These are phyloP conservation scores for Sporobolomyces pararoseus DNA, from an alignment of 768 basidiomycete species.

Conservation along the genomic window DNA sequence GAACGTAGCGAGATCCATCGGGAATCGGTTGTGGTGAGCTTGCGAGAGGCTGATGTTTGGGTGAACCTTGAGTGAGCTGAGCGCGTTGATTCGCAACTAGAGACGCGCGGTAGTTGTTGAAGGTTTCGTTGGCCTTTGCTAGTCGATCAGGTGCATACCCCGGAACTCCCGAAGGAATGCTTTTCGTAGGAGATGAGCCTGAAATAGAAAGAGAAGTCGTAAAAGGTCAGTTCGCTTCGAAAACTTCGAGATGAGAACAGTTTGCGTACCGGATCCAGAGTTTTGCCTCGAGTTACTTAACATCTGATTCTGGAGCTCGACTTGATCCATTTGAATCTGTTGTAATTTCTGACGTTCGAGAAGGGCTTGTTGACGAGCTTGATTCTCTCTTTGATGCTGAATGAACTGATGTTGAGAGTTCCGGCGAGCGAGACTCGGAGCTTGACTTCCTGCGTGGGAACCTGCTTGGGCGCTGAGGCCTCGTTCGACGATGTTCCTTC, in stretches of 20 bases:
- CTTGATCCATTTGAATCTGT: conserved; percentile 1
- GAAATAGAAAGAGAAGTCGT: neutral
- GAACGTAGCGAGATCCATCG: conserved; percentile 3
- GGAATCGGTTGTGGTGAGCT: neutral
- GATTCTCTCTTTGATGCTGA: conserved; percentile 3
- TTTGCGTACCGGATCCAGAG: neutral
- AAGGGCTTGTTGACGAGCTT: neutral
- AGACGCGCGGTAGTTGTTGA: neutral
- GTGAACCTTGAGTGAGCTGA: neutral
- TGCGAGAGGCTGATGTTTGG: no score
- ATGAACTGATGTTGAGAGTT: conserved; percentile 1
- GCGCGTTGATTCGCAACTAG: conserved; percentile 10
- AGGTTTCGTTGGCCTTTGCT: neutral
- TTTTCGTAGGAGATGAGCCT: neutral
- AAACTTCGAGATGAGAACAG: no score
- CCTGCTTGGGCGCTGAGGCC: neutral
- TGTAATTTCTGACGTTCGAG: conserved; percentile 1
- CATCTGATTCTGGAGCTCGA: neutral
- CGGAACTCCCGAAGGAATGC: neutral
- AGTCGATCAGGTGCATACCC: conserved; percentile 5
- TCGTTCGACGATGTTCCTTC: neutral
- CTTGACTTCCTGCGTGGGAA: neutral
- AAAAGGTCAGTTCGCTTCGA: no score
- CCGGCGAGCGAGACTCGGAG: neutral
- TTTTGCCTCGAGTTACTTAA: neutral